These are phyloP conservation scores for Mortierella sp. DNA, from an alignment of 371 early-diverging fungal genomes.

Conservation along the genomic window DNA sequence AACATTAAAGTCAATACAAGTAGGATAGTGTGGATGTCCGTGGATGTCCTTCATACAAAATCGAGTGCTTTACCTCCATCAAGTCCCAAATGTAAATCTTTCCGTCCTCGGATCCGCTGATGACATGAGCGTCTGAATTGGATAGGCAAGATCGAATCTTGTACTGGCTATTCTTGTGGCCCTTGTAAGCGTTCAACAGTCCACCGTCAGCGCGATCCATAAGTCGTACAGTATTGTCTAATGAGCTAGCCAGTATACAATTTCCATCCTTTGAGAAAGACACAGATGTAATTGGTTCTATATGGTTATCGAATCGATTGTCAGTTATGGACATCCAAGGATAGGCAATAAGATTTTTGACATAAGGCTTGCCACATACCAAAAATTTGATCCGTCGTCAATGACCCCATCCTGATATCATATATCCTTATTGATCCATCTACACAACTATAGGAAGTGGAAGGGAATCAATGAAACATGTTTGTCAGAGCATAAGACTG, in stretches of 20 bases:
- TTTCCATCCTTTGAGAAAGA: conserved; percentile 79
- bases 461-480: neutral
- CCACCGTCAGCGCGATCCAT: conserved; percentile 87
- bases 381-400: conserved; percentile 80
- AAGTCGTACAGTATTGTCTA: conserved; percentile 84
- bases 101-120: conserved; percentile 95
- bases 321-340: neutral
- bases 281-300: conserved; percentile 87
- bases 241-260: conserved; percentile 79
- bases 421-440: conserved; percentile 88
- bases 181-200: conserved; percentile 81
- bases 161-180: conserved; percentile 85
- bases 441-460: conserved; percentile 67
- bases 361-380: conserved; percentile 54
- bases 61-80: conserved; percentile 65
- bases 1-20: neutral
- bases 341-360: neutral
- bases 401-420: conserved; percentile 84
- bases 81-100: conserved; percentile 88
- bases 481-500: neutral
- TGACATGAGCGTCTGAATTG: conserved; percentile 79
- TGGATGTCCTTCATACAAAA: neutral
- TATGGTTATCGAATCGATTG: neutral
- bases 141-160: conserved; percentile 77
- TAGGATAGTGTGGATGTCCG: neutral